Evolutionary conservation across 176 grass and related monocot species (phyloP).

Genomic region (Oryza australiensis): DNA sequence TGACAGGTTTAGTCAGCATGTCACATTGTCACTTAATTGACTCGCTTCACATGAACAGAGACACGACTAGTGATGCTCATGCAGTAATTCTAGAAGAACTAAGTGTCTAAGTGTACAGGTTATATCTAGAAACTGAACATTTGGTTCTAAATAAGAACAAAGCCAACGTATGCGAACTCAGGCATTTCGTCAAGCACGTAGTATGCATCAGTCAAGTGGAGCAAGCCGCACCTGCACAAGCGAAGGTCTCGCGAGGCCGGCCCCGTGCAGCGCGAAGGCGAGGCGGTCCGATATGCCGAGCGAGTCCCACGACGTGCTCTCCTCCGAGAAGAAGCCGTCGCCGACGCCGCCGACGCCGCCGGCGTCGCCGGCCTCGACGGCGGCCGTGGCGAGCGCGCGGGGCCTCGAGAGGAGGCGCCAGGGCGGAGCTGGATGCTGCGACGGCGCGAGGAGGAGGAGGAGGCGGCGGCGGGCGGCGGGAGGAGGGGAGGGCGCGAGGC

Average conservation of each 20-base stretch:
- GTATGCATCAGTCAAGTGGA: background rate
- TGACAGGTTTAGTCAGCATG: background rate
- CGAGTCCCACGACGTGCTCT: slow-evolving; percentile 68
- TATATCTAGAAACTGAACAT: background rate
- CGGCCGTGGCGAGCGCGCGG: slow-evolving; percentile 45
- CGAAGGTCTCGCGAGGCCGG: slow-evolving; percentile 58
- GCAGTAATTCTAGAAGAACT: background rate
- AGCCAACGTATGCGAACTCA: background rate
- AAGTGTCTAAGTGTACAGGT: background rate
- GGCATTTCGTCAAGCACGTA: slow-evolving; percentile 74
- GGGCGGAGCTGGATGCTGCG: background rate
- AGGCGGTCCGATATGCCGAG: slow-evolving; percentile 67
- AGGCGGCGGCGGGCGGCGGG: slow-evolving; percentile 29
- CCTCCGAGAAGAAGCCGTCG: slow-evolving; percentile 66
- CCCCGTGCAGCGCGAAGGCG: slow-evolving; percentile 30
- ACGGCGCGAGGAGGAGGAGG: slow-evolving; percentile 39
- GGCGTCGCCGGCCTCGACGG: slow-evolving; percentile 30
- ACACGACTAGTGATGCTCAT: background rate
- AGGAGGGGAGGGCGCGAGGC: slow-evolving; percentile 25
- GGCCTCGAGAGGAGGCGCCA: slow-evolving; percentile 39
- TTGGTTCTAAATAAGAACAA: background rate
- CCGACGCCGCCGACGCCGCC: background rate
- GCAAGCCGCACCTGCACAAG: slow-evolving; percentile 53
- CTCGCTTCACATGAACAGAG: background rate
- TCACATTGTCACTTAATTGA: background rate